These are phyloP conservation scores for Apophysomyces trapeziformis DNA, from an alignment of 371 early-diverging fungal genomes.

Conservation along the genomic window DNA sequence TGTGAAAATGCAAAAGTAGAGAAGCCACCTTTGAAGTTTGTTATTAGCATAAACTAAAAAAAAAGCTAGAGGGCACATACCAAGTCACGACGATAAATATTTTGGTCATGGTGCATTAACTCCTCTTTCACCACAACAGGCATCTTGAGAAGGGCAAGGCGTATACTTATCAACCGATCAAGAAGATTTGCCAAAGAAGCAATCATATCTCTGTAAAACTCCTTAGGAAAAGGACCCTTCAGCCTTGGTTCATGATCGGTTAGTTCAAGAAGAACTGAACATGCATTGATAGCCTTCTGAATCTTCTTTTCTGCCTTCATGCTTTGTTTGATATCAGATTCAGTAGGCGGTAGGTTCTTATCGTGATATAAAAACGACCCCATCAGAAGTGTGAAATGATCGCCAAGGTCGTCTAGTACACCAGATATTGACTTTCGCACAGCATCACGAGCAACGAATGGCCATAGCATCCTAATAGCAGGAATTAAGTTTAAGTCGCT, in stretches of 20 bases:
- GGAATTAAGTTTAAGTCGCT: neutral
- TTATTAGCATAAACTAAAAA: too few relatives aligned
- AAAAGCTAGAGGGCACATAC: slow-evolving; percentile 22
- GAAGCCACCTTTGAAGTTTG: slow-evolving; percentile 37
- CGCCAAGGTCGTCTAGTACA: slow-evolving; percentile 44
- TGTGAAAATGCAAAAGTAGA: slow-evolving; percentile 51
- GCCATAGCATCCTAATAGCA: slow-evolving; percentile 55
- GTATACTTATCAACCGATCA: slow-evolving; percentile 59
- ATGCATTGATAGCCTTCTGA: slow-evolving; percentile 45
- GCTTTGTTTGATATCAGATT: slow-evolving; percentile 37
- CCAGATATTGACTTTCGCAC: slow-evolving; percentile 54
- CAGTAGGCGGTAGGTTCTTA: slow-evolving; percentile 19
- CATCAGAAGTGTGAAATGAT: slow-evolving; percentile 49
- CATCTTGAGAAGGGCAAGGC: slow-evolving; percentile 54
- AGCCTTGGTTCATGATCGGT: slow-evolving; percentile 64
- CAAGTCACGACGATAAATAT: slow-evolving; percentile 58
- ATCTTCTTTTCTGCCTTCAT: slow-evolving; percentile 46
- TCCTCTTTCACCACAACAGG: slow-evolving; percentile 46
- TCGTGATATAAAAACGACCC: slow-evolving; percentile 47
- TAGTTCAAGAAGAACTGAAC: slow-evolving; percentile 50
- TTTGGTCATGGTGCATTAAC: slow-evolving; percentile 38
- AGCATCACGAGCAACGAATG: slow-evolving; percentile 63
- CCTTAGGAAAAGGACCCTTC: slow-evolving; percentile 62
- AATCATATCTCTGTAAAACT: slow-evolving; percentile 61
- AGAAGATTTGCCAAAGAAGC: slow-evolving; percentile 56